A percentile compares a stretch with the other conserved stretches of the same genome.
These are phyloP conservation scores for Trypanosoma vivax DNA, from an alignment of 208 protist species.

Conservation along the genomic window DNA sequence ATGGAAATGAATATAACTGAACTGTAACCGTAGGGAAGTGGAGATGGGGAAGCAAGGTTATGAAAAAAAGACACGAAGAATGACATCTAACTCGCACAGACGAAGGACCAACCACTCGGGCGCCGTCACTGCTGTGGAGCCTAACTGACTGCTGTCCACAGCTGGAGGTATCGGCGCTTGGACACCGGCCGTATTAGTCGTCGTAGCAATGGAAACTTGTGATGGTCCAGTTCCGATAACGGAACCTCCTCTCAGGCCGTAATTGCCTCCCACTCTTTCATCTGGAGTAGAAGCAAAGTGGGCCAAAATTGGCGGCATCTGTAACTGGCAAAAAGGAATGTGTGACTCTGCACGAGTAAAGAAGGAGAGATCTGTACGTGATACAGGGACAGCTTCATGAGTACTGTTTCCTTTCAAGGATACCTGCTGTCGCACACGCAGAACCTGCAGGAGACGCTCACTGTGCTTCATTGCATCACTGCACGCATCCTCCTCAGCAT, in stretches of 20 bases:
- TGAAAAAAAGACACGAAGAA: conserved; percentile 64
- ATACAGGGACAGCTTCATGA: too few relatives aligned
- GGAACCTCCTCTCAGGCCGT: not conserved
- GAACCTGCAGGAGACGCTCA: conserved; percentile 16
- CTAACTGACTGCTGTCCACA: conserved; percentile 3
- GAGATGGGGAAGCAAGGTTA: conserved; percentile 22
- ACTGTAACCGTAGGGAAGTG: conserved; percentile 7
- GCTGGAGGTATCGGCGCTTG: conserved; percentile 7
- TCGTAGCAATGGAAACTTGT: not conserved
- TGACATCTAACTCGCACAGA: conserved; percentile 53
- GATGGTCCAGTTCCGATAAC: not conserved
- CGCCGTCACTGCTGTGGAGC: conserved; percentile 1
- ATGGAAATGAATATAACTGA: conserved; percentile 3
- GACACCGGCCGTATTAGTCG: not conserved
- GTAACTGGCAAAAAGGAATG: too few relatives aligned
- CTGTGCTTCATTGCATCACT: conserved; percentile 22
- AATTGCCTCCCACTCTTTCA: too few relatives aligned
- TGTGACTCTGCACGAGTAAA: too few relatives aligned
- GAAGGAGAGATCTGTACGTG: too few relatives aligned
- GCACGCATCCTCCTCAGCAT: conserved; percentile 1
- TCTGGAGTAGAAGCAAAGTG: not conserved
- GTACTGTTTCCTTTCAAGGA: too few relatives aligned
- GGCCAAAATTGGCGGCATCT: not conserved
- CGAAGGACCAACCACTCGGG: conserved; percentile 25
- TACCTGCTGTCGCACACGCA: conserved; percentile 14